Conservation (phyloP, 108 stramenopile species). For the Cyclotella sp. region DNA sequence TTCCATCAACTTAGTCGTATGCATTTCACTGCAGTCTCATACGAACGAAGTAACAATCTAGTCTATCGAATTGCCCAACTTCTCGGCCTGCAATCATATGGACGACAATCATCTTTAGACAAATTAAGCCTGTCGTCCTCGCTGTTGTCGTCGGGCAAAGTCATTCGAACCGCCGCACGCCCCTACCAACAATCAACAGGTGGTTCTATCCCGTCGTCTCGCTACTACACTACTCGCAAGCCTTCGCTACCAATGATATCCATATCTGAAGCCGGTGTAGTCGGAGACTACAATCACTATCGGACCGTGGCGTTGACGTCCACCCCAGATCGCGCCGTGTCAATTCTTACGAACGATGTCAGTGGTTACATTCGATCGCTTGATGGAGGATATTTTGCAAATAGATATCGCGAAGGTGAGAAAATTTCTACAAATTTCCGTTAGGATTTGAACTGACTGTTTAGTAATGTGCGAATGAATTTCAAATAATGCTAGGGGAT, state of each 20-base stretch:
- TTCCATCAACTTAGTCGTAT: neutral
- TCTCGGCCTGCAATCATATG: neutral
- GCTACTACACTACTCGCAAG: slow-evolving; percentile 62
- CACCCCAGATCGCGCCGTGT: slow-evolving; percentile 62
- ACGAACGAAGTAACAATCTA: neutral
- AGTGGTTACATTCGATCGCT: slow-evolving; percentile 34
- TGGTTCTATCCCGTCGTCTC: slow-evolving; percentile 48
- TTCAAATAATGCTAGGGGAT: slow-evolving; percentile 44
- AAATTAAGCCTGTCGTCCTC: neutral
- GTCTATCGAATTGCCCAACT: neutral
- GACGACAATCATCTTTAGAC: neutral
- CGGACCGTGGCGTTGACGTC: slow-evolving; percentile 56
- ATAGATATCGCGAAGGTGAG: slow-evolving; percentile 19
- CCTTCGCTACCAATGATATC: slow-evolving; percentile 20
- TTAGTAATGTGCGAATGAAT: neutral
- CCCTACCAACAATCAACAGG: slow-evolving; percentile 32
- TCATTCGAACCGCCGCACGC: slow-evolving; percentile 52
- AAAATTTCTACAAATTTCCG: neutral
- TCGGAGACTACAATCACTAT: slow-evolving; percentile 71
- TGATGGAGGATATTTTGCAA: slow-evolving; percentile 23
- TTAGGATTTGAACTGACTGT: neutral
- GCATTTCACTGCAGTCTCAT: neutral
- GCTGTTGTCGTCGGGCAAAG: slow-evolving; percentile 19
- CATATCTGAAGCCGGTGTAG: slow-evolving; percentile 42
- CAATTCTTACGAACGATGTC: slow-evolving; percentile 60